These are phyloP conservation scores for Ceratobasidium sp. DNA, from an alignment of 1,284 basidiomycete genomes.

Conservation along the genomic window DNA sequence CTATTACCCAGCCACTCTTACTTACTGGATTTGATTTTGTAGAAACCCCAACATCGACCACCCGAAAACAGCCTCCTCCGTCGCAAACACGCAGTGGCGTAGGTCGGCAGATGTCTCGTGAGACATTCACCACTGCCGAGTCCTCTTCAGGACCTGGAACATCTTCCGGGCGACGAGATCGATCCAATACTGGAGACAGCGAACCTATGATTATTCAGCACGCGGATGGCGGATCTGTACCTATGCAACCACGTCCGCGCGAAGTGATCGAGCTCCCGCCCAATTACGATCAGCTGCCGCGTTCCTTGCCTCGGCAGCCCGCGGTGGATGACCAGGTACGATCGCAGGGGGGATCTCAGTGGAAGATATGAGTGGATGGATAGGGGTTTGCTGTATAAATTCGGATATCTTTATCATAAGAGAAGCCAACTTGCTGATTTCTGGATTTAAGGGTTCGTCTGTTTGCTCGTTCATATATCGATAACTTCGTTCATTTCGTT, in stretches of 20 bases:
- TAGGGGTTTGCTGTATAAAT: background rate
- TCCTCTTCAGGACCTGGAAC: background rate
- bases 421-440: background rate
- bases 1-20: background rate
- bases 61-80: background rate
- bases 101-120: background rate
- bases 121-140: background rate
- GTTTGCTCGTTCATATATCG: background rate
- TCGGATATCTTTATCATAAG: background rate
- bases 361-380: background rate
- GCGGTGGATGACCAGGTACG: background rate
- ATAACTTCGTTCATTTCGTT: background rate
- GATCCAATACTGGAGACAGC: background rate
- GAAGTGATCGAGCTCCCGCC: constrained; percentile 34
- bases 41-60: background rate
- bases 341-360: background rate
- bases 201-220: constrained; percentile 24
- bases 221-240: constrained; percentile 15
- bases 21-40: background rate
- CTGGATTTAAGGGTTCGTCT: background rate
- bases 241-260: constrained; percentile 6
- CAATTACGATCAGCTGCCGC: constrained; percentile 21
- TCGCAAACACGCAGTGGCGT: background rate
- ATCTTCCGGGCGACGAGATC: background rate
- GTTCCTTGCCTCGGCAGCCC: background rate